phyloP scores from a whole-genome alignment of 1,139 yeast species.

The Meyerozyma carpophila region DNA sequence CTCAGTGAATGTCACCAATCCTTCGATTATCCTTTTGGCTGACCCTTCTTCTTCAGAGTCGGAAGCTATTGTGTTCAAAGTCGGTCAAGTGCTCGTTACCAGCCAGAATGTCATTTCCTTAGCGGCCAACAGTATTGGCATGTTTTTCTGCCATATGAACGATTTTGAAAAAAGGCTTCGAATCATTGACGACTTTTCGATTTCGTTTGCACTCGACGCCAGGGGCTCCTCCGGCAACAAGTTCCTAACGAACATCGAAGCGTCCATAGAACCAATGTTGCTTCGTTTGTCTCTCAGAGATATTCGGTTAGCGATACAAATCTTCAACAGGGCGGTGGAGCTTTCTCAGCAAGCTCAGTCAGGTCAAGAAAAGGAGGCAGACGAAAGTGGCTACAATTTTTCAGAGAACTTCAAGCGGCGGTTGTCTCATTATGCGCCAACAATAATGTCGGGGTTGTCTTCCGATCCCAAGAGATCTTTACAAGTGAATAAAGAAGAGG shows the following conservation, averaged over 20 bases:
- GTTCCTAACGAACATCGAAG: constrained; percentile 57
- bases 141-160: constrained; percentile 80
- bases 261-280: constrained; percentile 75
- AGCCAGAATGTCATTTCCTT: constrained; percentile 63
- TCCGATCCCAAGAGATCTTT: constrained; percentile 6
- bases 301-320: constrained; percentile 70
- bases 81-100: constrained; percentile 71
- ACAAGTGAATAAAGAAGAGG: constrained; percentile 15
- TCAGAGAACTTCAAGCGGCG: constrained; percentile 59
- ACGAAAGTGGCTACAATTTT: constrained; percentile 28
- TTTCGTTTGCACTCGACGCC: constrained; percentile 68
- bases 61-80: constrained; percentile 86
- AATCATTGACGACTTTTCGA: constrained; percentile 83
- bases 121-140: constrained; percentile 76
- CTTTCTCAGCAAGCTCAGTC: constrained; percentile 34
- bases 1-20: constrained; percentile 69
- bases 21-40: constrained; percentile 75
- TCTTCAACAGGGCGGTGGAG: constrained; percentile 67
- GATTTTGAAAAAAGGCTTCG: constrained; percentile 57
- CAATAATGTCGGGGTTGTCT: constrained; percentile 45
- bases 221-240: constrained; percentile 57
- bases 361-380: constrained; percentile 7
- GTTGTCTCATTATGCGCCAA: constrained; percentile 62
- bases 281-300: constrained; percentile 83
- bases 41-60: constrained; percentile 66